A percentile compares a stretch with the other conserved stretches of the same genome.
These are phyloP conservation scores for Saraca asoca DNA, from an alignment of 331 rosid genomes.

Conservation along the genomic window DNA sequence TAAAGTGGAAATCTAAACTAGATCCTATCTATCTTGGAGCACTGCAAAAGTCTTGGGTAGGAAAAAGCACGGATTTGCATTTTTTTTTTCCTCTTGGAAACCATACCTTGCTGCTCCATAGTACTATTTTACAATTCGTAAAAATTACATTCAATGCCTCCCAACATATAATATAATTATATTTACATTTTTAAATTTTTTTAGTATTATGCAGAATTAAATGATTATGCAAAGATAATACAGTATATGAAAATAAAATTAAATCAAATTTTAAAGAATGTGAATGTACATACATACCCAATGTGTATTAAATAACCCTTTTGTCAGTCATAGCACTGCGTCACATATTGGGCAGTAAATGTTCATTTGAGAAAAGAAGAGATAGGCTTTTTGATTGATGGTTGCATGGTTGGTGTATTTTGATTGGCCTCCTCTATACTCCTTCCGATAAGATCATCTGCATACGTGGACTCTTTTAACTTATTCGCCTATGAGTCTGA, in stretches of 20 bases:
- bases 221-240: too few relatives aligned
- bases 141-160: too few relatives aligned
- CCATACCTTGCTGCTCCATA: neutral
- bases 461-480: slow-evolving; percentile 8
- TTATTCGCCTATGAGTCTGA: neutral
- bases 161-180: too few relatives aligned
- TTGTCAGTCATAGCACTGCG: too few relatives aligned
- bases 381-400: neutral
- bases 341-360: too few relatives aligned
- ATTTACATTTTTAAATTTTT: too few relatives aligned
- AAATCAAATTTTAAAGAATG: too few relatives aligned
- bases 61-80: slow-evolving; percentile 37
- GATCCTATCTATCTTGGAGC: slow-evolving; percentile 40
- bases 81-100: slow-evolving; percentile 13
- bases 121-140: slow-evolving; percentile 13
- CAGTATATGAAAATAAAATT: too few relatives aligned
- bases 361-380: too few relatives aligned
- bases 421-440: slow-evolving; percentile 8
- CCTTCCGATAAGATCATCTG: slow-evolving; percentile 16
- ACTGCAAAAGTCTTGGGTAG: slow-evolving; percentile 42
- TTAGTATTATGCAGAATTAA: too few relatives aligned
- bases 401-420: neutral
- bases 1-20: slow-evolving; percentile 36
- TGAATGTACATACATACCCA: too few relatives aligned
- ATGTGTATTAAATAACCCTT: too few relatives aligned